These are phyloP conservation scores for Ophiostoma piceae DNA, from an alignment of 2,329 filamentous ascomycete genomes.

Conservation along the genomic window DNA sequence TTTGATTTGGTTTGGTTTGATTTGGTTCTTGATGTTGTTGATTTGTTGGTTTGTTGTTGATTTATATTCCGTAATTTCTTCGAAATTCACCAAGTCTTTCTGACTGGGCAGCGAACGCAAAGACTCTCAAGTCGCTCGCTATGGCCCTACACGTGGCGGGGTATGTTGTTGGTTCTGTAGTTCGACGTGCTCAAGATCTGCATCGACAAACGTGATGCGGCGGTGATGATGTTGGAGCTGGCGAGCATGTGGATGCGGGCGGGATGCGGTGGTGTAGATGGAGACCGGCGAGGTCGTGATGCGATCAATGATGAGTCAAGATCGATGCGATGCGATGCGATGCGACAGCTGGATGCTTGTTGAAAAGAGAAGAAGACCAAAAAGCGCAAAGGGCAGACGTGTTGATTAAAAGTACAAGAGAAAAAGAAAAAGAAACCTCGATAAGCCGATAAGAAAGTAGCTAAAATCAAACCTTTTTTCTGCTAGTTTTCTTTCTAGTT, in stretches of 20 bases:
- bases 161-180: constrained; percentile 16
- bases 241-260: constrained; percentile 38
- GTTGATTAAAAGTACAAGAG: neutral
- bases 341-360: neutral
- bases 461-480: constrained; percentile 2
- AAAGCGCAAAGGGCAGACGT: neutral
- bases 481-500: neutral
- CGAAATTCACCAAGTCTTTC: constrained; percentile 46
- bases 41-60: neutral
- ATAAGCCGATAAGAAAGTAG: constrained; percentile 17
- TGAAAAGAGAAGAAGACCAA: neutral
- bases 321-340: neutral
- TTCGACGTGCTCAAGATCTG: neutral
- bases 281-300: neutral
- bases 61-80: neutral
- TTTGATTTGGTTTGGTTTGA: neutral
- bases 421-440: neutral
- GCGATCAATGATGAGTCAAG: neutral
- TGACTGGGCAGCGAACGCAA: constrained; percentile 57
- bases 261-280: neutral
- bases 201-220: constrained; percentile 30
- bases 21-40: neutral
- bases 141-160: constrained; percentile 36
- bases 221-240: neutral
- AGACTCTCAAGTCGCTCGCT: constrained; percentile 60